Percentiles rank a stretch among this genome's conserved stretches.
Conservation (phyloP, 306 rosid genomes). For the Hylodesmum podocarpum region DNA sequence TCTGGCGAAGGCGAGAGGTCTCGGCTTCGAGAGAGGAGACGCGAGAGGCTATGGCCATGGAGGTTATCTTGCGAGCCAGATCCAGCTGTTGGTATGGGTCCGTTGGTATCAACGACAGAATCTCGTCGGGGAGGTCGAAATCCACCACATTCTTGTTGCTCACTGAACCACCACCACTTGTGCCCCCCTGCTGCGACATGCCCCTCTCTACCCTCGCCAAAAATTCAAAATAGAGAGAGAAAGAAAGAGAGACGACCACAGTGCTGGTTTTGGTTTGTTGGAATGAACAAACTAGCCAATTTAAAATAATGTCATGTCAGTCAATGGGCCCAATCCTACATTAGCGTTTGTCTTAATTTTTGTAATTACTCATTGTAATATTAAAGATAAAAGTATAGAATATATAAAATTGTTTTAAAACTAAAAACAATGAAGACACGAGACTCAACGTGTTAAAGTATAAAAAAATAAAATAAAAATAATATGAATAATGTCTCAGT, state of each 20-base stretch:
- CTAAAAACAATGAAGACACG: too few species aligned
- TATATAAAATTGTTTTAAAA: too few species aligned
- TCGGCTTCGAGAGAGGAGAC: constrained; percentile 79
- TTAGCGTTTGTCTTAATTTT: too few species aligned
- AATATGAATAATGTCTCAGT: too few species aligned
- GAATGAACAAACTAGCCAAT: too few species aligned
- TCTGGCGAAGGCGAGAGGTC: constrained; percentile 51
- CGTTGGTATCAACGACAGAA: constrained; percentile 69
- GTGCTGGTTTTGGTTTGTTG: not conserved
- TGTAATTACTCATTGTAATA: too few species aligned
- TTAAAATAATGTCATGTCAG: too few species aligned
- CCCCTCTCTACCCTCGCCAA: not conserved
- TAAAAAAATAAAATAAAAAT: too few species aligned
- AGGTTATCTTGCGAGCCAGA: constrained; percentile 92
- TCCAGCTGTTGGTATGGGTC: constrained; percentile 92
- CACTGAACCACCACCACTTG: not conserved
- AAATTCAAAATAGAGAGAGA: too few species aligned
- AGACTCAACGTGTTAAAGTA: too few species aligned
- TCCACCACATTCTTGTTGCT: constrained; percentile 41
- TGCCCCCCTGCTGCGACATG: constrained; percentile 24
- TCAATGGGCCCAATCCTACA: too few species aligned
- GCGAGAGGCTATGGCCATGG: constrained; percentile 90
- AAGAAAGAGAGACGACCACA: not conserved
- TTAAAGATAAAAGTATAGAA: too few species aligned
- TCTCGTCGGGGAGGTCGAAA: constrained; percentile 66